A percentile compares a stretch with the other conserved stretches of the same genome.
Evolutionary conservation across 495 filamentous ascomycete genomes (phyloP).

Genomic region (Talaromyces borbonicus): DNA sequence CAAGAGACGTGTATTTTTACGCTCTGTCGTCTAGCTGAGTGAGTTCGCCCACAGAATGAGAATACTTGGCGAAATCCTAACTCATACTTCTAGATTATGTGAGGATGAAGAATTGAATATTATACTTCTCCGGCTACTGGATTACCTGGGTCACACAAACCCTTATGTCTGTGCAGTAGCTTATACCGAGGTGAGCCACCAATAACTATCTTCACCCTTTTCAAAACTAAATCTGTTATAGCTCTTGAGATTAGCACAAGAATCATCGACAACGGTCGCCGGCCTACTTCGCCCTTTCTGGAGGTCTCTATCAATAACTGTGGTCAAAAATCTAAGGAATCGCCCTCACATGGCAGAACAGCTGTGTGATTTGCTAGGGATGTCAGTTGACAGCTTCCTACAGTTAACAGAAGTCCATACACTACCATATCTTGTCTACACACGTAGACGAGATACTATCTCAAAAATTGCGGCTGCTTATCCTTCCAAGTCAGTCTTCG

Average conservation of each 20-base stretch:
- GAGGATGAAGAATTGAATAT: slow-evolving; percentile 75
- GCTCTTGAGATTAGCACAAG: slow-evolving; percentile 55
- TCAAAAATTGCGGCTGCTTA: slow-evolving; percentile 68
- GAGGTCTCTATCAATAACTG: slow-evolving; percentile 66
- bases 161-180: slow-evolving; percentile 67
- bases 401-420: slow-evolving; percentile 70
- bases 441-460: slow-evolving; percentile 66
- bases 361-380: slow-evolving; percentile 67
- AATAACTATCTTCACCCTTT: slow-evolving; percentile 1
- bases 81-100: slow-evolving; percentile 34
- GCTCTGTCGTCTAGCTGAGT: slow-evolving; percentile 70
- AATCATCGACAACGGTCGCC: slow-evolving; percentile 45
- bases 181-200: slow-evolving; percentile 63
- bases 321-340: slow-evolving; percentile 68
- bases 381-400: slow-evolving; percentile 63
- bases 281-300: slow-evolving; percentile 78
- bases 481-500: slow-evolving; percentile 44
- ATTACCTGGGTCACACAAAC: slow-evolving; percentile 80
- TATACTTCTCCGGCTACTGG: slow-evolving; percentile 68
- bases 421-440: slow-evolving; percentile 75
- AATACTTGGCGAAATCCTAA: neutral
- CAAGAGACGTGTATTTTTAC: slow-evolving; percentile 81
- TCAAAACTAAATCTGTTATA: slow-evolving; percentile 14
- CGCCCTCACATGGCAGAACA: slow-evolving; percentile 73
- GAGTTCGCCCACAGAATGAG: slow-evolving; percentile 9